Percentiles rank a stretch among this genome's conserved stretches.
These are phyloP conservation scores for Tuctoria greenei DNA, from an alignment of 176 grass and related monocot species.

Conservation along the genomic window DNA sequence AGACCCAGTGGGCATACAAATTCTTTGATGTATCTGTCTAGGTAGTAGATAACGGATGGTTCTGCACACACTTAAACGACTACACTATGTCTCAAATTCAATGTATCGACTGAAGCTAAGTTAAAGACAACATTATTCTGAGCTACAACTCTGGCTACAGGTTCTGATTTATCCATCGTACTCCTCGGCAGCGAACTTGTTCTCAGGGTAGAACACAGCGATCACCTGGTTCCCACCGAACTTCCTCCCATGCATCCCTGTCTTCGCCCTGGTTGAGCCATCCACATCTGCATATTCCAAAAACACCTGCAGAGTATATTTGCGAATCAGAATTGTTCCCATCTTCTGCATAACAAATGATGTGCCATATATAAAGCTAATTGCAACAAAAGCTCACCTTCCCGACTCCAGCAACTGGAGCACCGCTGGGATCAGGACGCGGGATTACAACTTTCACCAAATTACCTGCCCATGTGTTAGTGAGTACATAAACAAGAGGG, in stretches of 20 bases:
- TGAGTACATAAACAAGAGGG: slow-evolving; percentile 31
- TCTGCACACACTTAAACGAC: not conserved
- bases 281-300: slow-evolving; percentile 92
- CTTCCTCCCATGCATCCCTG: slow-evolving; percentile 70
- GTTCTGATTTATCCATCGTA: slow-evolving; percentile 48
- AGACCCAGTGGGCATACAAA: too few species aligned
- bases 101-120: not conserved
- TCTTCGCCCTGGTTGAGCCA: slow-evolving; percentile 69
- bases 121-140: not conserved
- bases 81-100: not conserved
- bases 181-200: slow-evolving; percentile 63
- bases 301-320: slow-evolving; percentile 59
- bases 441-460: slow-evolving; percentile 90
- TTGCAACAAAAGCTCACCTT: slow-evolving; percentile 56
- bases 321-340: not conserved
- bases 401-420: slow-evolving; percentile 67
- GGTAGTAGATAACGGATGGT: not conserved
- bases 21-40: not conserved
- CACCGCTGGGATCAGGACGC: slow-evolving; percentile 69
- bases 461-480: slow-evolving; percentile 67
- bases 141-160: not conserved
- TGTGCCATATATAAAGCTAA: not conserved
- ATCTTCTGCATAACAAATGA: not conserved
- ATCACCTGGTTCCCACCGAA: slow-evolving; percentile 80
- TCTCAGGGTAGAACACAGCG: slow-evolving; percentile 76